Evolutionary conservation across 257 asterid genomes (phyloP), one percentile per base, ranked within the genome.

Genomic region (Ilex asprella): DNA sequence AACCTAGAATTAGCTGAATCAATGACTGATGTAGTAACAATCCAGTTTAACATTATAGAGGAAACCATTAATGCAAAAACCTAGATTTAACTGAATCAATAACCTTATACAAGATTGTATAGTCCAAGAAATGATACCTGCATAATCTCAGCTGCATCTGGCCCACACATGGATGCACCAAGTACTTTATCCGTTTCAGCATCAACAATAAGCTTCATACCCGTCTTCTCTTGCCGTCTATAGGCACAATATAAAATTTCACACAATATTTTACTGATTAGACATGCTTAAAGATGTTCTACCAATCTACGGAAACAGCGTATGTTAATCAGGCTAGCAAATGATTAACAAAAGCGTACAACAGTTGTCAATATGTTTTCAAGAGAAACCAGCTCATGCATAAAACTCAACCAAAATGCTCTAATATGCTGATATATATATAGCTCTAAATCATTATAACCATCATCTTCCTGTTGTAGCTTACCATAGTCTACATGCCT

Each of bases 121-220:
- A 46, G 14, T 46, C 2, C 52, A 7, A 6, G 52, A 14, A 46
- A 16, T 55, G 29, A 30, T 67, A 87, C 98, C 99, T 92, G 96
- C 94, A 92, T 89, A 73, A 89, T 89, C 78, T 92, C 99, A 61
- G 97, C 82, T 61, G 99, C 95, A 74, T 92, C 99, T 7, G 97
- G 97, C 69, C 99, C 99, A 68, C 96, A 89, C 97, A 92, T 89
- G 74, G 99, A 82, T 63, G 97, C 99, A 67, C 99, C 99, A 44
- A 92, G 72, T 75, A 92, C 97, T 76, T 87, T 92, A 74, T 92
- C 99, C 0, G 88, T 89, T 81, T 83, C 84, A 56, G 85, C 84
- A 59, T 92, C 97, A 39, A 92, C 99, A 35, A 89, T 62, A 66
- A 92, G 97, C 78, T 92, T 92, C 99, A 92, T 92, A 58, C 86